phyloP scores from a whole-genome alignment of 2,329 filamentous ascomycete genomes.

The Fusarium piperis region DNA sequence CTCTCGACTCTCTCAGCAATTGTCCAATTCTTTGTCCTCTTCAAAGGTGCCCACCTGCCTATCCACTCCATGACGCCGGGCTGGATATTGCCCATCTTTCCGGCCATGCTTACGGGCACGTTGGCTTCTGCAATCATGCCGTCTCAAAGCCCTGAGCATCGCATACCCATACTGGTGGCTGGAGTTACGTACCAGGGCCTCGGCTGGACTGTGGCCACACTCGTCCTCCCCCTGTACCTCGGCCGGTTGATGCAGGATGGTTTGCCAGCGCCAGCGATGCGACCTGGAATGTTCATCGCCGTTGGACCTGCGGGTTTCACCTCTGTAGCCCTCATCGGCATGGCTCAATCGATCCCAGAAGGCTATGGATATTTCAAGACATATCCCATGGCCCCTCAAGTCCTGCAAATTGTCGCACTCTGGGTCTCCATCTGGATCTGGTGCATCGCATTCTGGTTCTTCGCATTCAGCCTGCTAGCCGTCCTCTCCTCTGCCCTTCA shows the following conservation, averaged over 20 bases:
- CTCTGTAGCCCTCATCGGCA: constrained; percentile 41
- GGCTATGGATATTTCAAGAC: constrained; percentile 40
- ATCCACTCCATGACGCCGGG: constrained; percentile 43
- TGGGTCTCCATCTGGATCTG: constrained; percentile 43
- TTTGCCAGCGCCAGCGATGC: constrained; percentile 39
- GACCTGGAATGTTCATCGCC: constrained; percentile 42
- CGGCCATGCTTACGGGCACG: constrained; percentile 42
- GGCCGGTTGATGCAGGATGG: constrained; percentile 42
- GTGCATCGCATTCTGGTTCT: constrained; percentile 43
- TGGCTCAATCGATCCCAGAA: constrained; percentile 34
- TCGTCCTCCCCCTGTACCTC: constrained; percentile 39
- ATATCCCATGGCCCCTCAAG: constrained; percentile 34
- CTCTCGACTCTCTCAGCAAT: constrained; percentile 37
- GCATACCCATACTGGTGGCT: constrained; percentile 39
- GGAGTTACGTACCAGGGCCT: constrained; percentile 42
- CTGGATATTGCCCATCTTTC: constrained; percentile 46
- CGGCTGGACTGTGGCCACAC: constrained; percentile 39
- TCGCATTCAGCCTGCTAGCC: constrained; percentile 37
- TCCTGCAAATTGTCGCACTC: constrained; percentile 37
- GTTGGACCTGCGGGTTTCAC: constrained; percentile 40
- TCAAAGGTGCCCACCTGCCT: constrained; percentile 41
- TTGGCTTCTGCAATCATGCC: constrained; percentile 38
- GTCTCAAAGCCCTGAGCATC: constrained; percentile 37
- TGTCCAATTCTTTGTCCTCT: constrained; percentile 43
- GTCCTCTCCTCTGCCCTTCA: constrained; percentile 23